Evolutionary conservation across 331 rosid species (phyloP).

Genomic region (Prunus yedoensis): DNA sequence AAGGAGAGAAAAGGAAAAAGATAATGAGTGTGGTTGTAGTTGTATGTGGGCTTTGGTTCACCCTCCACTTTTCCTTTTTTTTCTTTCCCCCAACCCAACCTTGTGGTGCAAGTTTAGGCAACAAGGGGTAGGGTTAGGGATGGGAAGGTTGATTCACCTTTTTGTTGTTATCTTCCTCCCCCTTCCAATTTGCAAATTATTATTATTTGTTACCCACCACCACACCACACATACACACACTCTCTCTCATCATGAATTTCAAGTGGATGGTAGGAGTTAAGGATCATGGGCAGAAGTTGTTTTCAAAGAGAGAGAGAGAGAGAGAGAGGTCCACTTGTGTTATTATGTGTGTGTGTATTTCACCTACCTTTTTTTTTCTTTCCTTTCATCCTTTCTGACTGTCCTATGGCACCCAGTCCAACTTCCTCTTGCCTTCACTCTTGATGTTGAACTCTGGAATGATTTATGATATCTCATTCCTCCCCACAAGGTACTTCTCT

Average conservation of each 20-base stretch:
- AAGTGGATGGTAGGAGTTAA: constrained; percentile 60
- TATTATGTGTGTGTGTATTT: constrained; percentile 38
- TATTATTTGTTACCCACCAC: constrained; percentile 45
- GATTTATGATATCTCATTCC: constrained; percentile 22
- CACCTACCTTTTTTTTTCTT: constrained; percentile 45
- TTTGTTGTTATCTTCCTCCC: constrained; percentile 51
- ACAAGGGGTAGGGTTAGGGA: constrained; percentile 39
- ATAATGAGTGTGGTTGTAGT: constrained; percentile 55
- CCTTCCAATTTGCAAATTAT: constrained; percentile 30
- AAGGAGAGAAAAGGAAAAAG: constrained; percentile 31
- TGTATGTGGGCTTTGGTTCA: constrained; percentile 77
- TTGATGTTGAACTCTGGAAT: constrained; percentile 30
- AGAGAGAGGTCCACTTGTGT: constrained; percentile 45
- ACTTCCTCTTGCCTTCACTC: constrained; percentile 25
- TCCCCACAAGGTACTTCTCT: constrained; percentile 12
- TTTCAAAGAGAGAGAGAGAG: constrained; percentile 24
- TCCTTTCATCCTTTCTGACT: constrained; percentile 29
- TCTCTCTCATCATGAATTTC: constrained; percentile 43
- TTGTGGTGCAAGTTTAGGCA: constrained; percentile 75
- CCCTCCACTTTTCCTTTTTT: constrained; percentile 49
- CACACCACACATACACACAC: constrained; percentile 36
- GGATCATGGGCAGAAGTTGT: constrained; percentile 55
- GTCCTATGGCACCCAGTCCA: constrained; percentile 33
- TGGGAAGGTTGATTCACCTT: constrained; percentile 49
- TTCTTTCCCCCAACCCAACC: constrained; percentile 36